These are phyloP conservation scores for Didymella pomorum DNA, from an alignment of 2,329 filamentous ascomycete species.

Conservation along the genomic window DNA sequence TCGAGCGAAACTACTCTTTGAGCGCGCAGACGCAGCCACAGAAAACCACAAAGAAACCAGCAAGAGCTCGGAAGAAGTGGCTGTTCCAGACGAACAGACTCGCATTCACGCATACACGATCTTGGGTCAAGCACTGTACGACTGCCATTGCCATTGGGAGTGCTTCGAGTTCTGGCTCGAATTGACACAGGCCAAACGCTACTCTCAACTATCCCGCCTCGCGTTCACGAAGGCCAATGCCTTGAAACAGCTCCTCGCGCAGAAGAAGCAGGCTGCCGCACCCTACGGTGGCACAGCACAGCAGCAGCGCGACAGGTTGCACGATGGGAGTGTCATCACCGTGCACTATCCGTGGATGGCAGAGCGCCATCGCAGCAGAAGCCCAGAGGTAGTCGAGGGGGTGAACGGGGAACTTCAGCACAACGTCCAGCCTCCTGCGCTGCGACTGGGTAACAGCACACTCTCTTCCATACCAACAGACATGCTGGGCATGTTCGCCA, in stretches of 20 bases:
- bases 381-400: conserved; percentile 4
- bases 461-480: conserved; percentile 1
- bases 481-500: conserved; percentile 25
- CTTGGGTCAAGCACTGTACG: conserved; percentile 33
- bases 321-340: conserved; percentile 26
- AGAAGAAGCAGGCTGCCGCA: conserved; percentile 22
- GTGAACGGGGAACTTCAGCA: conserved; percentile 11
- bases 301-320: conserved; percentile 24
- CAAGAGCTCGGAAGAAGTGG: background rate
- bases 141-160: conserved; percentile 35
- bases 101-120: conserved; percentile 14
- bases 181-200: conserved; percentile 8
- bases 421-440: conserved; percentile 3
- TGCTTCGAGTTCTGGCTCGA: conserved; percentile 19
- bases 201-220: background rate
- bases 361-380: conserved; percentile 14
- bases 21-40: conserved; percentile 23
- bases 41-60: background rate
- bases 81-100: background rate
- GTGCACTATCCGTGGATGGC: conserved; percentile 27
- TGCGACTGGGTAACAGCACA: conserved; percentile 13
- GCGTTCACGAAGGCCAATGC: conserved; percentile 6
- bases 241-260: conserved; percentile 14
- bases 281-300: conserved; percentile 12
- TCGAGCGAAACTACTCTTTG: conserved; percentile 41